These are phyloP conservation scores for Saccharomyces hybrid DNA, from an alignment of 1,139 yeast species.

Conservation along the genomic window DNA sequence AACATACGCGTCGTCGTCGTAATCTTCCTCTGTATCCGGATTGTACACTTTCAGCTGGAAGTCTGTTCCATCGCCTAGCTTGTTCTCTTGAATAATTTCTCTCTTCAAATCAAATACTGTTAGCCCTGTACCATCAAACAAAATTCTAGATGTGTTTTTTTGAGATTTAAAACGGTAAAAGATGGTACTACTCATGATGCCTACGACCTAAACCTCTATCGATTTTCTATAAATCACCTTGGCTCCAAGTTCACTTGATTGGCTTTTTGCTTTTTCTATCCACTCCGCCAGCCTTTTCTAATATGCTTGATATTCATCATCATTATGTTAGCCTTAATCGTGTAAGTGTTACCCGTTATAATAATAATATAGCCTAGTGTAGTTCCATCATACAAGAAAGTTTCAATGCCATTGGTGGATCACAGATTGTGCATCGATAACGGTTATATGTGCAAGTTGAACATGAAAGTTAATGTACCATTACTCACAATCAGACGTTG, in stretches of 20 bases:
- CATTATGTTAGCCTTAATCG: not conserved
- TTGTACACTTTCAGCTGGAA: conserved; percentile 71
- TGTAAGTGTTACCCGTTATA: not conserved
- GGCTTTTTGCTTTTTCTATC: not conserved
- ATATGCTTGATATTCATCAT: not conserved
- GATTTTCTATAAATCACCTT: not conserved
- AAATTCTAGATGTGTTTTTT: conserved; percentile 66
- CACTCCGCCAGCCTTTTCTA: not conserved
- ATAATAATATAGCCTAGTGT: not conserved
- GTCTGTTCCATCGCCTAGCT: conserved; percentile 75
- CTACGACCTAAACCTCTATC: not conserved
- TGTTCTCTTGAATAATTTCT: conserved; percentile 78
- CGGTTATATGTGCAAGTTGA: not conserved
- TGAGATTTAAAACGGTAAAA: conserved; percentile 86
- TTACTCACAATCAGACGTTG: not conserved
- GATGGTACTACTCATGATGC: conserved; percentile 75
- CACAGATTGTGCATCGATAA: not conserved
- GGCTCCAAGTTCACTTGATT: not conserved
- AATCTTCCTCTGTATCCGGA: conserved; percentile 76
- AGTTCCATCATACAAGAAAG: not conserved
- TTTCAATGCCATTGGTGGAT: not conserved
- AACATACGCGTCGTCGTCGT: conserved; percentile 74
- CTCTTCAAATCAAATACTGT: conserved; percentile 90
- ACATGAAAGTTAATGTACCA: not conserved
- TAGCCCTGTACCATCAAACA: conserved; percentile 94